Conservation (phyloP, 768 basidiomycete genomes). For the Podaxis sp. region DNA sequence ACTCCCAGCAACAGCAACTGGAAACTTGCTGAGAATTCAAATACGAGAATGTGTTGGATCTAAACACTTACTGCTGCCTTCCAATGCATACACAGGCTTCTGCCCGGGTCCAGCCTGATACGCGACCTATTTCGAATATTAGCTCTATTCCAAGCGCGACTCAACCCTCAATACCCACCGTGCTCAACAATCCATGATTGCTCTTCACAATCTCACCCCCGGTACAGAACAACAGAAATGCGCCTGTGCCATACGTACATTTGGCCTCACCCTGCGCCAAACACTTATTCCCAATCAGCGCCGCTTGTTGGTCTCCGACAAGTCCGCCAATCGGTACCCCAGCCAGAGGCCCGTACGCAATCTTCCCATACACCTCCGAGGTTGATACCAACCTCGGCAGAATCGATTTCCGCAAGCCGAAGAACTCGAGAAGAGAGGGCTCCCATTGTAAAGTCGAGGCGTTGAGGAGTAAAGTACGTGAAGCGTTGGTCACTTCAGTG, state of each 20-base stretch:
- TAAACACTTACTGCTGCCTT: constrained; percentile 76
- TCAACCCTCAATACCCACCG: constrained; percentile 42
- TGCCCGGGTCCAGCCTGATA: constrained; percentile 80
- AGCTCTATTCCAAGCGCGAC: constrained; percentile 2
- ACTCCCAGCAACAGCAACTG: constrained; percentile 91
- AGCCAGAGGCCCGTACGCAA: constrained; percentile 59
- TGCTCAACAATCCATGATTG: constrained; percentile 82
- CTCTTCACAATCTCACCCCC: constrained; percentile 84
- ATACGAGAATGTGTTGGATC: background rate
- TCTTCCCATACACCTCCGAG: constrained; percentile 85
- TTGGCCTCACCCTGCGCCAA: constrained; percentile 89
- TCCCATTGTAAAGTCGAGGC: constrained; percentile 82
- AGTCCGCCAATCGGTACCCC: constrained; percentile 88
- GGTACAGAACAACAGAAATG: constrained; percentile 94
- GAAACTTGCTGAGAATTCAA: background rate
- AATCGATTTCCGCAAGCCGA: constrained; percentile 70
- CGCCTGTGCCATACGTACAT: constrained; percentile 97
- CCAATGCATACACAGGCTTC: constrained; percentile 87
- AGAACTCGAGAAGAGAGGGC: constrained; percentile 77
- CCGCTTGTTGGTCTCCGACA: constrained; percentile 98
- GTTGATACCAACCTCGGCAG: constrained; percentile 88
- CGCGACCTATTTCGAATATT: constrained; percentile 53
- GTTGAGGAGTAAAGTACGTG: constrained; percentile 90
- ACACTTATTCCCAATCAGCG: constrained; percentile 95
- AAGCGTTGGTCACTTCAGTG: constrained; percentile 93